Percentiles rank a stretch among this genome's conserved stretches.
phyloP scores from a whole-genome alignment of 129 eudicot species.

The Ambrosia artemisiifolia region DNA sequence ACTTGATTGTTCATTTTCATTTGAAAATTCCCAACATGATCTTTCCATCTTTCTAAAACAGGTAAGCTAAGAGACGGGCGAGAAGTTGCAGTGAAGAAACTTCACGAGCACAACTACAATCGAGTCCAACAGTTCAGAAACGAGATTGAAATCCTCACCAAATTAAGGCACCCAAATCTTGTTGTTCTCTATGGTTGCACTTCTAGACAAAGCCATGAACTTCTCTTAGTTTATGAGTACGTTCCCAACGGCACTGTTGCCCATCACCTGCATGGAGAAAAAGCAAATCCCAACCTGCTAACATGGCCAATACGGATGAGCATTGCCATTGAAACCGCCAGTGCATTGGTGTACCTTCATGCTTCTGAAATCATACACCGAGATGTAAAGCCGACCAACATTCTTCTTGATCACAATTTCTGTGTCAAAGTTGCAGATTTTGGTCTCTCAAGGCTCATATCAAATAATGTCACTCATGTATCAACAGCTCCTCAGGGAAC shows the following conservation, averaged over 20 bases:
- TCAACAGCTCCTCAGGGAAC: slow-evolving; percentile 96
- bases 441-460: slow-evolving; percentile 59
- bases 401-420: slow-evolving; percentile 43
- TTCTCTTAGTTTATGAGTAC: slow-evolving; percentile 51
- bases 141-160: slow-evolving; percentile 57
- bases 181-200: slow-evolving; percentile 74
- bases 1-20: neutral
- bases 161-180: slow-evolving; percentile 51
- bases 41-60: slow-evolving; percentile 24
- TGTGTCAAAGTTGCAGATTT: slow-evolving; percentile 52
- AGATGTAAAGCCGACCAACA: slow-evolving; percentile 48
- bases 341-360: slow-evolving; percentile 76
- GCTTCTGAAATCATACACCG: slow-evolving; percentile 52
- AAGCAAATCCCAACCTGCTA: slow-evolving; percentile 35
- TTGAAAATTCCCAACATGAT: neutral
- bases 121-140: slow-evolving; percentile 62
- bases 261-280: slow-evolving; percentile 66
- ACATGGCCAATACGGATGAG: slow-evolving; percentile 69
- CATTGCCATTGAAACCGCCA: slow-evolving; percentile 73
- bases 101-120: slow-evolving; percentile 59
- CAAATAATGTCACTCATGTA: slow-evolving; percentile 58
- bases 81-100: slow-evolving; percentile 33
- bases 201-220: slow-evolving; percentile 47
- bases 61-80: slow-evolving; percentile 71
- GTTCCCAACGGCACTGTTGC: slow-evolving; percentile 51